These are phyloP conservation scores for Malus orientalis DNA, from an alignment of 306 rosid genomes.

Conservation along the genomic window DNA sequence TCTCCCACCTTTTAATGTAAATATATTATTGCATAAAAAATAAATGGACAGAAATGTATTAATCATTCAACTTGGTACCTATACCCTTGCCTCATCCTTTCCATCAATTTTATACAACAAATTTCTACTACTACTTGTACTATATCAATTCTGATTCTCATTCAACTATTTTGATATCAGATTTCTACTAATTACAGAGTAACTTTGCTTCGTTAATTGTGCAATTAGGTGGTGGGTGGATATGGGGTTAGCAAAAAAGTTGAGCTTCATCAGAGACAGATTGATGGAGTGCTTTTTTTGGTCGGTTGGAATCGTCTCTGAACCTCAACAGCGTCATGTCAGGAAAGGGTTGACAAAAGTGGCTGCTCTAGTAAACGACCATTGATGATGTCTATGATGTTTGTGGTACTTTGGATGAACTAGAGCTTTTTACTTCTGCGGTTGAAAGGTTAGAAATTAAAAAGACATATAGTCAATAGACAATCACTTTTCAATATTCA, in stretches of 20 bases:
- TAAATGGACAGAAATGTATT: too few species aligned
- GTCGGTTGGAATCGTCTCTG: conserved; percentile 29
- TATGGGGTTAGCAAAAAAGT: conserved; percentile 34
- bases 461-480: background rate
- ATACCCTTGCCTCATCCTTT: too few species aligned
- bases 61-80: too few species aligned
- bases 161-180: too few species aligned
- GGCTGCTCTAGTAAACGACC: conserved; percentile 5
- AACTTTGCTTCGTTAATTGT: too few species aligned
- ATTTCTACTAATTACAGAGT: too few species aligned
- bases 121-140: too few species aligned
- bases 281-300: conserved; percentile 46
- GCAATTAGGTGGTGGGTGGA: conserved; percentile 50
- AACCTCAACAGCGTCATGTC: conserved; percentile 27
- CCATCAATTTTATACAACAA: too few species aligned
- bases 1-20: too few species aligned
- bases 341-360: conserved; percentile 51
- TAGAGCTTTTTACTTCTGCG: conserved; percentile 31
- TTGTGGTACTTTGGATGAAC: conserved; percentile 46
- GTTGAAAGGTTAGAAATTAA: conserved; percentile 40
- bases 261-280: conserved; percentile 44
- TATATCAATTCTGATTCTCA: too few species aligned
- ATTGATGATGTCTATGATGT: conserved; percentile 57
- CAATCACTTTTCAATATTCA: too few species aligned
- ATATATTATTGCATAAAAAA: too few species aligned